Percentiles rank a stretch among this genome's conserved stretches.
phyloP scores from a whole-genome alignment of 352 stramenopile species.

The Globisporangium yorkense region DNA sequence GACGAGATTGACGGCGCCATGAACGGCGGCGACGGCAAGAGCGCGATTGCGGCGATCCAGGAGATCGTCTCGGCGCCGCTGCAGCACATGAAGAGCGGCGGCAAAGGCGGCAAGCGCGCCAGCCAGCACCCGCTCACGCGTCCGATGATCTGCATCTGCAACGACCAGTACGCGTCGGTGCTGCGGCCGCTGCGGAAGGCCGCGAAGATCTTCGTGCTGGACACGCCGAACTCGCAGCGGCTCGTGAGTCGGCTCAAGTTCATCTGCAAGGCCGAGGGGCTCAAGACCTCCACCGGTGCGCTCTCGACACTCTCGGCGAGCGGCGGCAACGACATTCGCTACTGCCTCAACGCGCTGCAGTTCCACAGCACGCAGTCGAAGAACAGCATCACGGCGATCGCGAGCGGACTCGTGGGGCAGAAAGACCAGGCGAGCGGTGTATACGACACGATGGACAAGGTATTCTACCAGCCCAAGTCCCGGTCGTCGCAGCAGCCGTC shows the following conservation, averaged over 20 bases:
- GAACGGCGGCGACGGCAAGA: constrained; percentile 77
- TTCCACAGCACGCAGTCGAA: constrained; percentile 75
- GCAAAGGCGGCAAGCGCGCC: constrained; percentile 18
- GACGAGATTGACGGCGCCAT: constrained; percentile 98
- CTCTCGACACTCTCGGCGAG: constrained; percentile 51
- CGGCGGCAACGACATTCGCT: constrained; percentile 91
- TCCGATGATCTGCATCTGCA: constrained; percentile 98
- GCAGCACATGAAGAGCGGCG: constrained; percentile 30
- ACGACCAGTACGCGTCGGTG: constrained; percentile 95
- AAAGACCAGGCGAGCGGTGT: constrained; percentile 56
- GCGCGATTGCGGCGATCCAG: constrained; percentile 89
- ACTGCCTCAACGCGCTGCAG: constrained; percentile 95
- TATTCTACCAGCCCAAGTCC: constrained; percentile 61
- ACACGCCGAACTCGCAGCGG: constrained; percentile 74
- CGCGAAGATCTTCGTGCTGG: constrained; percentile 92
- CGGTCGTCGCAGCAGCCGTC: constrained; percentile 16
- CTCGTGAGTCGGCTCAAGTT: constrained; percentile 90
- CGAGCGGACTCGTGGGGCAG: constrained; percentile 35
- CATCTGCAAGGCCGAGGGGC: constrained; percentile 87
- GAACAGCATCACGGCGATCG: constrained; percentile 22
- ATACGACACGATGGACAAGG: constrained; percentile 63
- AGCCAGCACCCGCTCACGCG: constrained; percentile 81
- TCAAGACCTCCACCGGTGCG: constrained; percentile 70
- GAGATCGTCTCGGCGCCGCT: constrained; percentile 90
- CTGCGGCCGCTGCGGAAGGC: constrained; percentile 93